Conservation (phyloP, 2,329 filamentous ascomycete species). For the Penicillium occitanis region DNA sequence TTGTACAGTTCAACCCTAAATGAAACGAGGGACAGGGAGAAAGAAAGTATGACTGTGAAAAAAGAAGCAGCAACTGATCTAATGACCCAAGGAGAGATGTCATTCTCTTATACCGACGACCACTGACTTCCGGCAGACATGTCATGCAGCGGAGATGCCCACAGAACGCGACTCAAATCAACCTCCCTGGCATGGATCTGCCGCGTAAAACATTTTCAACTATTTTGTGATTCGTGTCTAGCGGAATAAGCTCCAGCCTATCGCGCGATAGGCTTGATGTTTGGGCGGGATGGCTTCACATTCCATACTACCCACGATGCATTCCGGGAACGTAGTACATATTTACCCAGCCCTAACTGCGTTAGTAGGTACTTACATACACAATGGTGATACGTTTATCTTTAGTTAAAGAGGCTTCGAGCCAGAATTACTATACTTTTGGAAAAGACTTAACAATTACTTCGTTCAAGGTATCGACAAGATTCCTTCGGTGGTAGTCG, state of each 20-base stretch:
- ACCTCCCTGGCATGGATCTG: slow-evolving; percentile 20
- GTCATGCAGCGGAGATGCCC: not conserved
- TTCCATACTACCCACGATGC: slow-evolving; percentile 13
- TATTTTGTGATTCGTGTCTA: not conserved
- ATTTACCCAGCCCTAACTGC: not conserved
- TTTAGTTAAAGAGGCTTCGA: not conserved
- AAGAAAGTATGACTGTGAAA: not conserved
- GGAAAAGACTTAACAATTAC: not conserved
- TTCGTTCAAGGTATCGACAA: not conserved
- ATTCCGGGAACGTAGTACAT: slow-evolving; percentile 9
- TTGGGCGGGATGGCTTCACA: slow-evolving; percentile 11
- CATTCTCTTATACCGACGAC: slow-evolving; percentile 18
- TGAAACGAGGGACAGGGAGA: slow-evolving; percentile 12
- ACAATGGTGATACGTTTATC: too few species aligned
- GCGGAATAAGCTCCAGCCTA: slow-evolving; percentile 13
- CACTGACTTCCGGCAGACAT: not conserved
- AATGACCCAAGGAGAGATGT: not conserved
- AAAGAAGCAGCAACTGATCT: not conserved
- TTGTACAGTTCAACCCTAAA: not conserved
- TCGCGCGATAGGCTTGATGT: slow-evolving; percentile 16
- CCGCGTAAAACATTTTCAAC: slow-evolving; percentile 6
- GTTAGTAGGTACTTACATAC: not conserved
- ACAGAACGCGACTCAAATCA: slow-evolving; percentile 1
- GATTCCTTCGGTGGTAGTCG: not conserved
- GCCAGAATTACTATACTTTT: not conserved